These are phyloP conservation scores for Mortierella sp. DNA, from an alignment of 371 early-diverging fungal genomes.

Conservation along the genomic window DNA sequence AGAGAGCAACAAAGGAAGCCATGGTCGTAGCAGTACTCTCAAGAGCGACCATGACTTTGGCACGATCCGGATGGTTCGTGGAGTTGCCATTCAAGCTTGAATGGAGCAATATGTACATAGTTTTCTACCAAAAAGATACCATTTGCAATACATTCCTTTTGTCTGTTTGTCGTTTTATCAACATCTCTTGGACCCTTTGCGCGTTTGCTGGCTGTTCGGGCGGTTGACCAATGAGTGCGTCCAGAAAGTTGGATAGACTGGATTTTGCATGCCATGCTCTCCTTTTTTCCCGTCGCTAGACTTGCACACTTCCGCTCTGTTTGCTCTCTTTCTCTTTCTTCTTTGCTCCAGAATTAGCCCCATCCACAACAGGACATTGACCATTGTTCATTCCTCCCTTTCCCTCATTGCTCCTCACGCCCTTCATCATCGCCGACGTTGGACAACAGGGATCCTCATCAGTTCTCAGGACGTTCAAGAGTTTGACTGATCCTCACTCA, in stretches of 20 bases:
- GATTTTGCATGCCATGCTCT: no score
- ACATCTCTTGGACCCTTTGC: no score
- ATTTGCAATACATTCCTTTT: no score
- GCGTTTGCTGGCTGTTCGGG: no score
- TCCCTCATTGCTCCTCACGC: neutral
- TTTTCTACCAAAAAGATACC: no score
- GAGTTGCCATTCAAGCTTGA: slow-evolving; percentile 29
- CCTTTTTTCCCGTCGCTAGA: neutral
- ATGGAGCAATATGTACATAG: neutral
- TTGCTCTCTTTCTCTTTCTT: neutral
- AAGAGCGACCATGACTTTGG: slow-evolving; percentile 19
- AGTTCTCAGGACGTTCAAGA: no score
- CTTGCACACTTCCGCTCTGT: neutral
- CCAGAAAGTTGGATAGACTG: neutral
- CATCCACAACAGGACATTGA: slow-evolving; percentile 2
- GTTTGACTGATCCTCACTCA: neutral
- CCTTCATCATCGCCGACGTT: neutral
- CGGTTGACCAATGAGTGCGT: no score
- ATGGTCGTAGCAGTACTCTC: no score
- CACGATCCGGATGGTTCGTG: slow-evolving; percentile 31
- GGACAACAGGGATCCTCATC: no score
- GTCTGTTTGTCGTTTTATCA: no score
- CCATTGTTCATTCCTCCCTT: neutral
- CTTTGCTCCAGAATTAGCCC: neutral
- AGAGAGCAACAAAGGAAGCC: neutral